Conservation (phyloP, 805 yeast genomes). For the Zygoascus bituminiphila region DNA sequence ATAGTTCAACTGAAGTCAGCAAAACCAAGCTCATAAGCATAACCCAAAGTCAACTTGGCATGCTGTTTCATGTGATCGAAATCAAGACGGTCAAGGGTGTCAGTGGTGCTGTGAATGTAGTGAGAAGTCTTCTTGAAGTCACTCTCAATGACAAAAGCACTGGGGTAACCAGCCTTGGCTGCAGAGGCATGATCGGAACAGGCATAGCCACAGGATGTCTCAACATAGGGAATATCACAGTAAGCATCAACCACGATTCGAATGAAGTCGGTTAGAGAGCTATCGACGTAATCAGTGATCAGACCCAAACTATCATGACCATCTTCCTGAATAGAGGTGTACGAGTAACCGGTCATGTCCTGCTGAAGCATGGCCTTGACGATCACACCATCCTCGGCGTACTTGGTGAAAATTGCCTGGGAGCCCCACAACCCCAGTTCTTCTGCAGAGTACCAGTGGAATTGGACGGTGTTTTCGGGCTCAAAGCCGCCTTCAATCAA, state of each 20-base stretch:
- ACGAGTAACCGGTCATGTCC: constrained; percentile 84
- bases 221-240: constrained; percentile 59
- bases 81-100: constrained; percentile 73
- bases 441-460: constrained; percentile 93
- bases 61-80: constrained; percentile 76
- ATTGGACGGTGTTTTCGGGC: constrained; percentile 72
- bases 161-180: constrained; percentile 71
- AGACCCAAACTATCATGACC: constrained; percentile 69
- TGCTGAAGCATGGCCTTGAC: constrained; percentile 86
- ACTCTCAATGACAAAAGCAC: constrained; percentile 74
- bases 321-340: constrained; percentile 41
- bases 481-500: constrained; percentile 38
- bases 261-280: constrained; percentile 48
- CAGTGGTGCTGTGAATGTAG: constrained; percentile 67
- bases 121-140: constrained; percentile 56
- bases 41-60: constrained; percentile 67
- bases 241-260: constrained; percentile 54
- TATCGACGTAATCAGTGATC: constrained; percentile 59
- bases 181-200: constrained; percentile 94
- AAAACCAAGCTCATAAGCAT: constrained; percentile 56
- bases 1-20: constrained; percentile 23
- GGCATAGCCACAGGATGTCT: constrained; percentile 81
- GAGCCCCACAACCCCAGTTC: constrained; percentile 90
- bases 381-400: constrained; percentile 36
- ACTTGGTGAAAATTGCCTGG: constrained; percentile 58